Evolutionary conservation across 2,329 filamentous ascomycete species (phyloP), one percentile per base, ranked within the genome.

Genomic region (Colletotrichum lupini): DNA sequence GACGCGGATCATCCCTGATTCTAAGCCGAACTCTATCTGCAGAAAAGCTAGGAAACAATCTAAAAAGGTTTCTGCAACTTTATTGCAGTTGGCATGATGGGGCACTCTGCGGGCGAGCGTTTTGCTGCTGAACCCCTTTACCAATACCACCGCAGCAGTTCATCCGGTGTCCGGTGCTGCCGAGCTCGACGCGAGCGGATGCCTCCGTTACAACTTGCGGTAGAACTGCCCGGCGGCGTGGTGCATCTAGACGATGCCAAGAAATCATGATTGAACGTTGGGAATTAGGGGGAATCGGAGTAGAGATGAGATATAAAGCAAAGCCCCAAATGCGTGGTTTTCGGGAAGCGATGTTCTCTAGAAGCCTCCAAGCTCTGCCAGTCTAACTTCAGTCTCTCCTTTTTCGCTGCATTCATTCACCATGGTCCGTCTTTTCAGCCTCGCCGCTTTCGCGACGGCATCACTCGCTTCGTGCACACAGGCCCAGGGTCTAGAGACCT

Each of bases 61-160:
- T 63, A 56, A 69, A 6, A 64, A 61, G 59, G 66, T 72, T 69
- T 59, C 52, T 59, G 53, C 65, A 55, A 30, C 59, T 68, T 68
- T 24, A 69, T 69, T 72, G 55, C 35, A 30, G 58, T 62, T 30
- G 64, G 30, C 30, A 37, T 32, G 12, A 46, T 49, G 24, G 28
- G 46, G 4, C 37, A 30, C 42, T 22, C 49, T 59, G 30, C n/a
- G 32, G 19, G 32, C 46, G 4, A 7, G 19, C 14, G 1, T n/a
- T 26, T 35, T 14, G 24, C 19, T 42, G 16, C 7, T 19, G 2
- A 42, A 42, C 52, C 49, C 49, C 37, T 52, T 42, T 30, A 8
- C 5, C 9, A 30, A 24, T 19, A 68, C 49, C 37, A 8, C 2
- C 16, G 32, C 22, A 12, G 14, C 22, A n/a, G 37, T 68, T 68